These are phyloP conservation scores for Leccinum subrobustum DNA, from an alignment of 1,284 basidiomycete genomes.

Conservation along the genomic window DNA sequence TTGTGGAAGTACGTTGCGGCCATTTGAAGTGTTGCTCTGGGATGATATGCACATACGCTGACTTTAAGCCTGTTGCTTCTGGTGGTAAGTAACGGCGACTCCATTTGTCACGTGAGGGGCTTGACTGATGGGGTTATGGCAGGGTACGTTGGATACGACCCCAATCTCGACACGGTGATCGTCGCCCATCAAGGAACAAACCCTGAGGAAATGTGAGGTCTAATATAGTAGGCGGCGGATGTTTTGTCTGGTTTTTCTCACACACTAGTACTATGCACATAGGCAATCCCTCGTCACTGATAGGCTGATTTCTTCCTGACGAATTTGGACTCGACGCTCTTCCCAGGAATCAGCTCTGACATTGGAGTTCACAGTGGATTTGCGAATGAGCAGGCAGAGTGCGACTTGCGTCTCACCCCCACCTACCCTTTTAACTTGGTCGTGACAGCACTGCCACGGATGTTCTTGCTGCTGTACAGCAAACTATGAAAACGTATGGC, in stretches of 20 bases:
- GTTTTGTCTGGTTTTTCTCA: background rate
- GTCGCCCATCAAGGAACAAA: conserved; percentile 41
- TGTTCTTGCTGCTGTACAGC: conserved; percentile 50
- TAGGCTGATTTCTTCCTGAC: conserved; percentile 41
- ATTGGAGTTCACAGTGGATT: conserved; percentile 62
- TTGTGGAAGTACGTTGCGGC: conserved; percentile 51
- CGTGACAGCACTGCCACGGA: conserved; percentile 45
- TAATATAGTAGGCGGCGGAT: background rate
- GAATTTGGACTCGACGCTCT: conserved; percentile 45
- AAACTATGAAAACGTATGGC: conserved; percentile 37
- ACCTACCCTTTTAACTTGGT: background rate
- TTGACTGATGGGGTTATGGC: background rate
- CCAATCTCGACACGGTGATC: conserved; percentile 34
- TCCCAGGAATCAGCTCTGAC: conserved; percentile 53
- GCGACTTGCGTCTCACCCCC: conserved; percentile 33
- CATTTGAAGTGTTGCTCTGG: background rate
- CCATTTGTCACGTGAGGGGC: background rate
- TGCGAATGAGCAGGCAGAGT: conserved; percentile 44
- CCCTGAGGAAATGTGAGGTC: conserved; percentile 31
- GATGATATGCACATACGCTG: conserved; percentile 18
- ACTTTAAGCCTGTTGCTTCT: conserved; percentile 56
- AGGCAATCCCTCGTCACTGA: conserved; percentile 57
- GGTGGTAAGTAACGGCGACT: conserved; percentile 62
- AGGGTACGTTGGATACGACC: conserved; percentile 43
- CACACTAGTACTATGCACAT: background rate